Evolutionary conservation across 495 filamentous ascomycete species (phyloP).

Genomic region (Penicillium steckii): DNA sequence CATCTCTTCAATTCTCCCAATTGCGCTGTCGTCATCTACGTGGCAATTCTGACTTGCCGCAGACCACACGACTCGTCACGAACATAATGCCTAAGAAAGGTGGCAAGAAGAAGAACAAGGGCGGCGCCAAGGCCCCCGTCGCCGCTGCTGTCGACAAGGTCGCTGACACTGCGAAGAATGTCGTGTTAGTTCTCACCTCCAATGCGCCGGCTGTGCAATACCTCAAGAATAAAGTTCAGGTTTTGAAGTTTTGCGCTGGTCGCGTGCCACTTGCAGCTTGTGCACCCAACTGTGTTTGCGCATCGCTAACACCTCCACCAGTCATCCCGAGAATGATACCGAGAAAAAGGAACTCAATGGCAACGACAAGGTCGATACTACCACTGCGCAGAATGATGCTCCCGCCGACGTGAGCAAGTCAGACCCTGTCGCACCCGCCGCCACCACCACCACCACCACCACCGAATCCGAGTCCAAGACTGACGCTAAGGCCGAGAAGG

Average conservation of each 20-base stretch:
- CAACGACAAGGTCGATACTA: slow-evolving; percentile 27
- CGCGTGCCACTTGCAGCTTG: slow-evolving; percentile 14
- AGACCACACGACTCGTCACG: slow-evolving; percentile 16
- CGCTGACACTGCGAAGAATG: slow-evolving; percentile 34
- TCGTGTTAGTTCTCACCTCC: slow-evolving; percentile 39
- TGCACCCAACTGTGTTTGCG: background rate
- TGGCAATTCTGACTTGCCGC: slow-evolving; percentile 13
- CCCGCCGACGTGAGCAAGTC: slow-evolving; percentile 1
- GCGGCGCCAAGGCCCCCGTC: slow-evolving; percentile 32
- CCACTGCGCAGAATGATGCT: slow-evolving; percentile 1
- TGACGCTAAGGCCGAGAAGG: background rate
- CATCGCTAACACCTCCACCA: slow-evolving; percentile 2
- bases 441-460: slow-evolving; percentile 20
- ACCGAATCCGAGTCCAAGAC: slow-evolving; percentile 18
- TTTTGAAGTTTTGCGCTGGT: slow-evolving; percentile 9
- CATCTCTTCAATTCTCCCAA: background rate
- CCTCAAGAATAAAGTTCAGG: slow-evolving; percentile 3
- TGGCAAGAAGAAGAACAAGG: slow-evolving; percentile 43
- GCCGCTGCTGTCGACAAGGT: slow-evolving; percentile 33
- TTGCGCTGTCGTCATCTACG: slow-evolving; percentile 18
- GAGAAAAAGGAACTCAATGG: slow-evolving; percentile 42
- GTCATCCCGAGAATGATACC: slow-evolving; percentile 37
- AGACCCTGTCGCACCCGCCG: slow-evolving; percentile 23
- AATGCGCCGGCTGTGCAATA: background rate
- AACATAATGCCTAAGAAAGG: slow-evolving; percentile 46